phyloP scores from a whole-genome alignment of 208 protist genomes.

The Trypanosoma vivax region DNA sequence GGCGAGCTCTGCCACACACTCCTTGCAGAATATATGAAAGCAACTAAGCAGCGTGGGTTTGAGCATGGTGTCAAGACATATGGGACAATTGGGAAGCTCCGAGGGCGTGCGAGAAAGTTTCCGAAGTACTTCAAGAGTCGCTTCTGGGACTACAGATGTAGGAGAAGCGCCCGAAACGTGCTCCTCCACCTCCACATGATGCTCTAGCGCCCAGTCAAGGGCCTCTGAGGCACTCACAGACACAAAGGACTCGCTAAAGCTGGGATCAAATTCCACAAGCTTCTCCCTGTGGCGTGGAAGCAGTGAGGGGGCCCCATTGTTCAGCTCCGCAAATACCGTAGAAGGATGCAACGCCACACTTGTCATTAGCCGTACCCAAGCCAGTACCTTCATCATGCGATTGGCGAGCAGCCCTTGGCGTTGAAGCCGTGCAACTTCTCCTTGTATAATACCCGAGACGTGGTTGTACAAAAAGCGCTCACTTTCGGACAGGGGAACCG shows the following conservation, averaged over 20 bases:
- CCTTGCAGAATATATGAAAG: slow-evolving; percentile 56
- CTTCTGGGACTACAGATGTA: slow-evolving; percentile 13
- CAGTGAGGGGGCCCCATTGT: neutral
- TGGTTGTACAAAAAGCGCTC: neutral
- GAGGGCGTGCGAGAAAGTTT: slow-evolving; percentile 30
- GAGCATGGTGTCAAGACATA: slow-evolving; percentile 44
- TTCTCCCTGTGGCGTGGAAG: neutral
- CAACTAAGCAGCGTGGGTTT: slow-evolving; percentile 41
- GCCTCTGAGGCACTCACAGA: slow-evolving; percentile 24
- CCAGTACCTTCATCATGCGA: slow-evolving; percentile 24
- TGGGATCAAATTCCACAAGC: neutral
- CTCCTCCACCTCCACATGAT: neutral
- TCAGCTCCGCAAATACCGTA: neutral
- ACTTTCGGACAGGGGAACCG: neutral
- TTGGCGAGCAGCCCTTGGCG: slow-evolving; percentile 30
- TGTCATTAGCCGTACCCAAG: slow-evolving; percentile 41
- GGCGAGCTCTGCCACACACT: slow-evolving; percentile 39
- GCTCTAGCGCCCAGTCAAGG: slow-evolving; percentile 19
- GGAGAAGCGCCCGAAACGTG: neutral
- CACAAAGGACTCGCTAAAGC: slow-evolving; percentile 19
- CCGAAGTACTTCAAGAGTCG: slow-evolving; percentile 22
- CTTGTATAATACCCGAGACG: neutral
- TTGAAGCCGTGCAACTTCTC: slow-evolving; percentile 3
- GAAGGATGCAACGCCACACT: slow-evolving; percentile 32
- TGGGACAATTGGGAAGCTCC: slow-evolving; percentile 27